phyloP scores from a whole-genome alignment of 768 basidiomycete species.

The Mycena olivaceomarginata region DNA sequence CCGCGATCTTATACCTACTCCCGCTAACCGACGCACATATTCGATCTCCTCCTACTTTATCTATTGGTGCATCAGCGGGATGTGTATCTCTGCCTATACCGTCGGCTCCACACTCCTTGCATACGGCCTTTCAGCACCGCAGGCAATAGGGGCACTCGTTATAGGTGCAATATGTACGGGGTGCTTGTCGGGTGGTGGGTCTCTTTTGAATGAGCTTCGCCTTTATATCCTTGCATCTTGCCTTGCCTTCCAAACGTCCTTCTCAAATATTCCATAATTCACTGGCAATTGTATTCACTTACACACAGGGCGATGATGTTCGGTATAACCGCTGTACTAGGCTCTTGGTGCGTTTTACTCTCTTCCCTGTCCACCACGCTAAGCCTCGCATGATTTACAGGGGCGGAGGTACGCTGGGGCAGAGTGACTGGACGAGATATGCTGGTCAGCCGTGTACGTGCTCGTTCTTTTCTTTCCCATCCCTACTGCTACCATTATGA shows the following conservation, averaged over 20 bases:
- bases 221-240: conserved; percentile 22
- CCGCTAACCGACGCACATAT: conserved; percentile 52
- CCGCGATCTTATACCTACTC: conserved; percentile 50
- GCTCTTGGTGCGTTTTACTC: conserved; percentile 34
- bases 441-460: conserved; percentile 40
- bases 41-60: conserved; percentile 49
- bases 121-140: conserved; percentile 42
- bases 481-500: conserved; percentile 6
- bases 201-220: conserved; percentile 23
- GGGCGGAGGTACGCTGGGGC: conserved; percentile 40
- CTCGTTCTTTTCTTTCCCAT: conserved; percentile 19
- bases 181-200: conserved; percentile 40
- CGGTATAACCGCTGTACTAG: conserved; percentile 43
- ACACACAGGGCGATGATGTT: conserved; percentile 41
- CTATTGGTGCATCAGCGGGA: conserved; percentile 50
- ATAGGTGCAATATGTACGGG: conserved; percentile 40
- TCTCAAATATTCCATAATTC: conserved; percentile 25
- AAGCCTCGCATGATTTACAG: conserved; percentile 22
- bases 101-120: conserved; percentile 45
- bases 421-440: conserved; percentile 45
- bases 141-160: conserved; percentile 42
- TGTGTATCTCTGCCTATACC: conserved; percentile 44
- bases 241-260: conserved; percentile 22
- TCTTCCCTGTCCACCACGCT: conserved; percentile 16
- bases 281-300: conserved; percentile 28